A percentile compares a stretch with the other conserved stretches of the same genome.
These are phyloP conservation scores for Populus hybrid DNA, from an alignment of 441 rosid genomes.

Conservation along the genomic window DNA sequence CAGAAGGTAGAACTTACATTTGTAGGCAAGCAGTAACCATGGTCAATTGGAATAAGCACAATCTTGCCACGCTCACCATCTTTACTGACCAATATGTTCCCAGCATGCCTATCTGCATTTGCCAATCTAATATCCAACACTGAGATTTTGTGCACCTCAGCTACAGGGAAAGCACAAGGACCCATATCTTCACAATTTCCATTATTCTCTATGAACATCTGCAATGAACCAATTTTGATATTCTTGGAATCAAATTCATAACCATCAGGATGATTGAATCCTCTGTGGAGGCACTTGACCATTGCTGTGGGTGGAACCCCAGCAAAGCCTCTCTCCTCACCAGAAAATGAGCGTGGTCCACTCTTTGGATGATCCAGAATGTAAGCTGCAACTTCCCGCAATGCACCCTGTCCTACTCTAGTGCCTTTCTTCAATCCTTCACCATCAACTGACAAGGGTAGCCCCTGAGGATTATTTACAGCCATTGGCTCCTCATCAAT, in stretches of 20 bases:
- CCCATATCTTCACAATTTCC: conserved; percentile 86
- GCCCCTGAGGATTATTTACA: conserved; percentile 58
- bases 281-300: conserved; percentile 69
- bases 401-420: conserved; percentile 65
- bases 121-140: conserved; percentile 77
- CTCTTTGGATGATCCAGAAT: conserved; percentile 56
- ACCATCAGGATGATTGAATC: conserved; percentile 58
- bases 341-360: conserved; percentile 33
- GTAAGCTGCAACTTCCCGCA: conserved; percentile 75
- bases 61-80: conserved; percentile 38
- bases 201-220: conserved; percentile 55
- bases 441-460: conserved; percentile 51
- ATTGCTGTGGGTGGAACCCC: conserved; percentile 75
- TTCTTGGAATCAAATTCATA: conserved; percentile 35
- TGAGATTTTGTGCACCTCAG: conserved; percentile 72
- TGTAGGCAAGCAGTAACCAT: conserved; percentile 78
- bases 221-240: conserved; percentile 64
- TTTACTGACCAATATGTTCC: conserved; percentile 63
- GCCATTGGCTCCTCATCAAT: conserved; percentile 83
- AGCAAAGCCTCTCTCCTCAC: conserved; percentile 48
- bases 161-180: conserved; percentile 50
- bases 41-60: conserved; percentile 68
- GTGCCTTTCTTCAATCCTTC: conserved; percentile 83
- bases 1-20: conserved; percentile 36
- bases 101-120: conserved; percentile 25